A percentile compares a stretch with the other conserved stretches of the same genome.
phyloP scores from a whole-genome alignment of 1,284 basidiomycete species.

The Ganoderma lucidum region DNA sequence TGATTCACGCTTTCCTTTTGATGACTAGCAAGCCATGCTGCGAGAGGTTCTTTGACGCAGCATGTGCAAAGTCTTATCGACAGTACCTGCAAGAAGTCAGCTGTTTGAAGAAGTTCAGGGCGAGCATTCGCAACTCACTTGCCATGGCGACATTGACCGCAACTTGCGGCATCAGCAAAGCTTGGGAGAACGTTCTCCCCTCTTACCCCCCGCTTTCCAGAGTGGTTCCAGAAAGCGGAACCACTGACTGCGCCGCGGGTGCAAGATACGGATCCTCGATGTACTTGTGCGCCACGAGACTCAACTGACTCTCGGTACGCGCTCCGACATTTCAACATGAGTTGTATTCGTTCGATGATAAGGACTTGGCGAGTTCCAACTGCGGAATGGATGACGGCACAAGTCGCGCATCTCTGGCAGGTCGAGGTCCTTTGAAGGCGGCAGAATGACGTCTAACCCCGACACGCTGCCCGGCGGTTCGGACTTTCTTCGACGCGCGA shows the following conservation, averaged over 20 bases:
- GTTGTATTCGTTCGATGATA: background rate
- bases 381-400: background rate
- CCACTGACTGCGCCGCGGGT: background rate
- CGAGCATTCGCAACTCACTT: slow-evolving; percentile 12
- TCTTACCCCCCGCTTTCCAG: background rate
- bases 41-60: slow-evolving; percentile 9
- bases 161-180: slow-evolving; percentile 6
- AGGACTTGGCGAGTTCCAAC: background rate
- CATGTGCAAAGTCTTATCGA: slow-evolving; percentile 20
- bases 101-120: slow-evolving; percentile 12
- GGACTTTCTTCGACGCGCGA: slow-evolving; percentile 29
- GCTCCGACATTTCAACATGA: slow-evolving; percentile 3
- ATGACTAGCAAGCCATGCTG: slow-evolving; percentile 1
- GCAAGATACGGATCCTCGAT: background rate
- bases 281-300: background rate
- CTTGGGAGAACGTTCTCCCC: background rate
- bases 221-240: background rate
- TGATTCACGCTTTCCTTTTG: slow-evolving; percentile 16
- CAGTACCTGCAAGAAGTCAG: slow-evolving; percentile 15
- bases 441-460: slow-evolving; percentile 9
- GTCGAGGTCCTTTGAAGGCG: slow-evolving; percentile 8
- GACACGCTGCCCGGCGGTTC: slow-evolving; percentile 16
- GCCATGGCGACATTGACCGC: slow-evolving; percentile 30
- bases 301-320: background rate
- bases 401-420: background rate